Evolutionary conservation across 306 rosid species (phyloP), one percentile per base, ranked within the genome.

Genomic region (Ziziphus jujuba): DNA sequence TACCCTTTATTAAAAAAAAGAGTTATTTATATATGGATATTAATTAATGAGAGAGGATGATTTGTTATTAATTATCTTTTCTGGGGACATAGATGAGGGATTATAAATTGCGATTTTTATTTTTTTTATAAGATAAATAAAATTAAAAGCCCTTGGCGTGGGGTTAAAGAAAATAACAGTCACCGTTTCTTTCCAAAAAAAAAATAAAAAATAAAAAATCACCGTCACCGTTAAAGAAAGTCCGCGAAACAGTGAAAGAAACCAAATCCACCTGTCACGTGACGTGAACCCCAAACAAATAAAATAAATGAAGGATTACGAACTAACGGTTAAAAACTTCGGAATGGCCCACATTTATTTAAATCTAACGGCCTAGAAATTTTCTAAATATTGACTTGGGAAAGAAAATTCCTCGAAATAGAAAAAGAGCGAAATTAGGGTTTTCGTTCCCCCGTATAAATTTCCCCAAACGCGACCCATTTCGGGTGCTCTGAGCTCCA

Each of bases 321-420:
- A 70, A 66, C 74, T 59, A 31, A 71, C 81, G 78, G 83, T 47
- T 45, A 21, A 7, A n/a, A 59, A 61, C 3, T 5, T 3, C 36
- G 54, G 45, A 10, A 70, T 31, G 8, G 19, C 33, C 2, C 10
- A 6, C 63, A 7, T 31, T 7, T 44, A 60, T 61, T 21, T 7
- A 62, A 16, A 79, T 88, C 85, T 2, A 51, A 83, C 89, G 85
- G 78, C 52, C 54, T 24, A 0, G 0, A 10, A 65, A 25, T 24
- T 61, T 73, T 63, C 33, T 11, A 59, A 53, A 19, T 12, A 13
- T 9, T 2, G 34, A 69, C 70, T 55, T 14, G 11, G 25, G 38
- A 19, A 14, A 21, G 38, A 19, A 64, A 50, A 9, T 77, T 62
- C 63, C 14, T 66, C 77, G 51, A 16, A 69, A 79, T 38, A 73